A percentile compares a stretch with the other conserved stretches of the same genome.
Evolutionary conservation across 768 basidiomycete species (phyloP).

Genomic region (Austroboletus eburneus): DNA sequence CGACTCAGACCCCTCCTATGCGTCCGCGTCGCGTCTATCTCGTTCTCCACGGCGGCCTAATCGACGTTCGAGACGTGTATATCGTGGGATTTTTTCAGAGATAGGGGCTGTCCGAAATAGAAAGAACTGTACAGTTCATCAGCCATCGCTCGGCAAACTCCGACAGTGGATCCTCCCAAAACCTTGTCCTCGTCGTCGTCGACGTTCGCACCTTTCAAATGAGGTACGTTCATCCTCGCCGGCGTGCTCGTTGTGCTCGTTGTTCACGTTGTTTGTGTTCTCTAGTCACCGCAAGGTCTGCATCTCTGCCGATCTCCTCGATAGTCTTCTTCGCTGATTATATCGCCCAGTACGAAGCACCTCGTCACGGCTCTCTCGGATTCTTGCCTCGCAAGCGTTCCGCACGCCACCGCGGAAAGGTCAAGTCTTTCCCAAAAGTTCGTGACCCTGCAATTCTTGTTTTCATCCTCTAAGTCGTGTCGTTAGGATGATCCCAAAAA

Average conservation of each 20-base stretch:
- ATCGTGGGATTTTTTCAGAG: slow-evolving; percentile 1
- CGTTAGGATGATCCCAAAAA: slow-evolving; percentile 97
- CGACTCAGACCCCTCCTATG: neutral
- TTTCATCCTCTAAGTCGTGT: slow-evolving; percentile 5
- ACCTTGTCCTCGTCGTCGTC: slow-evolving; percentile 5
- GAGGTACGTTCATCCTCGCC: slow-evolving; percentile 45
- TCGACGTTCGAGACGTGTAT: neutral
- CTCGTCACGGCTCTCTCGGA: slow-evolving; percentile 96
- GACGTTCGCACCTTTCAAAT: slow-evolving; percentile 42
- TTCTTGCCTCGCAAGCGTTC: slow-evolving; percentile 96
- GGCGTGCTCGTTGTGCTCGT: neutral
- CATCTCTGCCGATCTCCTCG: slow-evolving; percentile 19
- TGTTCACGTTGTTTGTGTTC: neutral
- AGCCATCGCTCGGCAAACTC: slow-evolving; percentile 30
- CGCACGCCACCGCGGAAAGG: slow-evolving; percentile 96
- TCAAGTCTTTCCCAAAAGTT: slow-evolving; percentile 99
- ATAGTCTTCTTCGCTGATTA: slow-evolving; percentile 14
- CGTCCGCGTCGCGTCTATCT: slow-evolving; percentile 12
- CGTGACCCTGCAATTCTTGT: slow-evolving; percentile 17
- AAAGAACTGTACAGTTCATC: slow-evolving; percentile 29
- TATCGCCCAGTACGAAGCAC: slow-evolving; percentile 83
- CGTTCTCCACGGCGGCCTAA: neutral
- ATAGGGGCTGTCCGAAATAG: slow-evolving; percentile 20
- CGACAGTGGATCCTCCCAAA: slow-evolving; percentile 11
- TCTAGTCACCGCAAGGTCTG: slow-evolving; percentile 83